Conservation (phyloP, 495 filamentous ascomycete genomes). For the Achaetomiella virescens region DNA sequence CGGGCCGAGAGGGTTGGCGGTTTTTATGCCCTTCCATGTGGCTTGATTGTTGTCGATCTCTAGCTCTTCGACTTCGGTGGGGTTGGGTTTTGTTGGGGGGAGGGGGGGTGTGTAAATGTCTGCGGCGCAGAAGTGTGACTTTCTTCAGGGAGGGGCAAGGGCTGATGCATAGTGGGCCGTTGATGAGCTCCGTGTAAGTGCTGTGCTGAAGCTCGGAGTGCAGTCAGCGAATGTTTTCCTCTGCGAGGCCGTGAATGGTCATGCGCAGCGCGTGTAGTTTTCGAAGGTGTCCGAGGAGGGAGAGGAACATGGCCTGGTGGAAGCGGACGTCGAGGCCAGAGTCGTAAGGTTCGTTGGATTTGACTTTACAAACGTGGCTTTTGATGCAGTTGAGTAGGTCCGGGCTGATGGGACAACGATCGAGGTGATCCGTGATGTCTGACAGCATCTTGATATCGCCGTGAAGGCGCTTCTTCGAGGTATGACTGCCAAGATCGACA, state of each 20-base stretch:
- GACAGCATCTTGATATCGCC: neutral
- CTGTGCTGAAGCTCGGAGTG: neutral
- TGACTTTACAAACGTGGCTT: neutral
- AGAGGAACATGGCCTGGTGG: conserved; percentile 4
- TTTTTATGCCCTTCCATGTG: neutral
- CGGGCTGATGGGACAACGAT: neutral
- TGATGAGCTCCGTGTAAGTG: neutral
- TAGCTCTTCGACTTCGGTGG: neutral
- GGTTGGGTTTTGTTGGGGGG: neutral
- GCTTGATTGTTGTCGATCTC: neutral
- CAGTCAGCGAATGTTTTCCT: neutral
- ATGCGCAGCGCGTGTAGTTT: neutral
- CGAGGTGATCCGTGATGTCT: neutral
- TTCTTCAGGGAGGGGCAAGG: neutral
- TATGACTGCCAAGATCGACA: neutral
- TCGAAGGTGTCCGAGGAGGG: conserved; percentile 1
- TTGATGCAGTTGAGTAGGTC: neutral
- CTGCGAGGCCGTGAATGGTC: neutral
- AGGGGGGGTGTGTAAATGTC: neutral
- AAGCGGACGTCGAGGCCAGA: neutral
- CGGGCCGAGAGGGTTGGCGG: neutral
- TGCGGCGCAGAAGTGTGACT: neutral
- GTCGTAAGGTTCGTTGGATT: neutral
- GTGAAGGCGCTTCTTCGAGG: neutral
- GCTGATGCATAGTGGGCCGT: neutral